A percentile compares a stretch with the other conserved stretches of the same genome.
Conservation (phyloP, 2,329 filamentous ascomycete genomes). For the Fusarium pseudonygamai region DNA sequence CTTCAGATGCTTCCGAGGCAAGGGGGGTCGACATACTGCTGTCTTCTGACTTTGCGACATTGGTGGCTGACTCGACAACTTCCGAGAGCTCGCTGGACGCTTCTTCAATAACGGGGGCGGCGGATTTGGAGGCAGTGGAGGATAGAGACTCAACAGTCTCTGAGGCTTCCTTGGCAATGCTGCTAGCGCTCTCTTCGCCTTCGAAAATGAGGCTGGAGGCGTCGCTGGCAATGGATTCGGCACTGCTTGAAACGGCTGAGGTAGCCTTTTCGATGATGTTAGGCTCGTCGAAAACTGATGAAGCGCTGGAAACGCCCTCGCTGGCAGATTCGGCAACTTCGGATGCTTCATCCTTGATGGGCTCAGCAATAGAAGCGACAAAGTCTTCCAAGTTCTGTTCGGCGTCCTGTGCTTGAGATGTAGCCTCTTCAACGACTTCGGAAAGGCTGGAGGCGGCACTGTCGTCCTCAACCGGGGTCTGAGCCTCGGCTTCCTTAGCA, state of each 20-base stretch:
- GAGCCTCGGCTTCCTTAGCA: conserved; percentile 34
- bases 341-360: conserved; percentile 12
- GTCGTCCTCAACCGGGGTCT: conserved; percentile 42
- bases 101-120: conserved; percentile 29
- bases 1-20: conserved; percentile 42
- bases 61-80: conserved; percentile 28
- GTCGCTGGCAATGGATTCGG: conserved; percentile 17
- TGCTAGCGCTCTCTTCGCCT: conserved; percentile 23
- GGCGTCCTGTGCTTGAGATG: conserved; percentile 16
- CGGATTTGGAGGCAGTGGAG: conserved; percentile 38
- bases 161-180: conserved; percentile 24
- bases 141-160: conserved; percentile 24
- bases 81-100: conserved; percentile 36
- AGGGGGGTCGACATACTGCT: conserved; percentile 35
- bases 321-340: conserved; percentile 8
- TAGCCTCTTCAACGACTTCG: conserved; percentile 17
- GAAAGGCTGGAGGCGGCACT: conserved; percentile 23
- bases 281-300: conserved; percentile 13
- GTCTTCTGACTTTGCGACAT: conserved; percentile 29
- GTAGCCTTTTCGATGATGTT: conserved; percentile 29
- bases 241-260: conserved; percentile 14
- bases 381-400: conserved; percentile 36
- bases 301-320: conserved; percentile 9
- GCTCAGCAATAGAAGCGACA: conserved; percentile 32
- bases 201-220: conserved; percentile 28